Base-by-base conservation (phyloP, 176 grass and related monocot genomes). In the Triticum urartu region DNA sequence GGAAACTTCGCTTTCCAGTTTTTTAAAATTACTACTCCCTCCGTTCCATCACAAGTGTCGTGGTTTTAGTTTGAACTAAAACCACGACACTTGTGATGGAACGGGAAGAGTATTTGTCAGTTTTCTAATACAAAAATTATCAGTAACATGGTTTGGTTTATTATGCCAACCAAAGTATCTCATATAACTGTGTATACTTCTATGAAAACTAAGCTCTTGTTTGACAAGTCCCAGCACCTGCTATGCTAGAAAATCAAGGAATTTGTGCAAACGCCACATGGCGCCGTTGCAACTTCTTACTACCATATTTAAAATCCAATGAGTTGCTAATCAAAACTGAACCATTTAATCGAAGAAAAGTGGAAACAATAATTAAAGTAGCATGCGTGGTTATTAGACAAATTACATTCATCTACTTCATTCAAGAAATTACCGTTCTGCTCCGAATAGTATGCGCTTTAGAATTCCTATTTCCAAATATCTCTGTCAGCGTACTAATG, bases 161-260 rank as follows among this genome's bases (percentile, higher is more conserved):
- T 10, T 24, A 52, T 75, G 43, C 17, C 24, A 75, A 18, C 72
- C 28, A 45, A 75, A 50, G 40, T 67, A 52, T 52, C 50, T 50
- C 47, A 15, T 18, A n/a, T 13, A 67, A 33, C 38, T 21, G 9
- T n/a, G 24, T 66, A 65, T 18, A 66, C 15, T 67, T 30, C 10
- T 21, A 45, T 21, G 13, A 20, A 81, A 67, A 50, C 25, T 33
- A 33, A 47, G 39, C 17, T 81, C 40, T 67, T 33, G 25, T 66
- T 65, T 63, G 35, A 64, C 58, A 56, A 77, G 24, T 56, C 9
- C 9, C 20, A 67, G 3, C 21, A 24, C 62, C 25, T 52, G 25
- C 43, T 76, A 75, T 75, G 17, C 60, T 66, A 67, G 21, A 77
- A 84, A 45, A 63, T 64, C 58, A 84, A 84, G 36, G 43, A 52